phyloP scores from a whole-genome alignment of 139 green algal species.

The Chlorella sp. region DNA sequence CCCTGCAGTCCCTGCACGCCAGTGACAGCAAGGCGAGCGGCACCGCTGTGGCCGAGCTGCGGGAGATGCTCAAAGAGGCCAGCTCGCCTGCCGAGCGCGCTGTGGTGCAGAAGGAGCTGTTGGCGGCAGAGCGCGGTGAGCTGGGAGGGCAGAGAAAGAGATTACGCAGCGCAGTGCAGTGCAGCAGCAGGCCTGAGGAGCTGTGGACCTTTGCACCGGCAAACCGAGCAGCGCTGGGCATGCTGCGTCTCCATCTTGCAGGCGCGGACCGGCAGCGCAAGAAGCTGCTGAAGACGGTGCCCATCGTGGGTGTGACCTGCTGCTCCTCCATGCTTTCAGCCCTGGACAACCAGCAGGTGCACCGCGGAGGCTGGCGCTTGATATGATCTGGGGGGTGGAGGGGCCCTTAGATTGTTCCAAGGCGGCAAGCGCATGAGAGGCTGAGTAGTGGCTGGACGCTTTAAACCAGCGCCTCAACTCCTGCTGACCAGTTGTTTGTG shows the following conservation, averaged over 20 bases:
- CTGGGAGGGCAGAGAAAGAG: not conserved
- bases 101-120: constrained; percentile 40
- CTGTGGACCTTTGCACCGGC: not conserved
- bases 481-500: too few relatives aligned
- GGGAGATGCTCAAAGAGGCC: constrained; percentile 59
- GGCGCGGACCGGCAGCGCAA: constrained; percentile 70
- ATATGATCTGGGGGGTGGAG: too few relatives aligned
- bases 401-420: too few relatives aligned
- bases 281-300: constrained; percentile 56
- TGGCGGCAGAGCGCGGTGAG: constrained; percentile 1
- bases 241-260: not conserved
- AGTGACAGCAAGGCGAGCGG: constrained; percentile 36
- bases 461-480: too few relatives aligned
- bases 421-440: too few relatives aligned
- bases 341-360: constrained; percentile 44
- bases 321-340: constrained; percentile 63
- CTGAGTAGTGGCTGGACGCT: too few relatives aligned
- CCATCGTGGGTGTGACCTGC: constrained; percentile 85
- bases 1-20: constrained; percentile 68
- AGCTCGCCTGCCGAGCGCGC: constrained; percentile 25
- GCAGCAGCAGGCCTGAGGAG: not conserved
- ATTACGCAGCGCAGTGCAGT: not conserved
- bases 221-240: not conserved
- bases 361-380: too few relatives aligned
- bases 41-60: constrained; percentile 58